Evolutionary conservation across 352 stramenopile genomes (phyloP).

Genomic region (Pythium brassicae): DNA sequence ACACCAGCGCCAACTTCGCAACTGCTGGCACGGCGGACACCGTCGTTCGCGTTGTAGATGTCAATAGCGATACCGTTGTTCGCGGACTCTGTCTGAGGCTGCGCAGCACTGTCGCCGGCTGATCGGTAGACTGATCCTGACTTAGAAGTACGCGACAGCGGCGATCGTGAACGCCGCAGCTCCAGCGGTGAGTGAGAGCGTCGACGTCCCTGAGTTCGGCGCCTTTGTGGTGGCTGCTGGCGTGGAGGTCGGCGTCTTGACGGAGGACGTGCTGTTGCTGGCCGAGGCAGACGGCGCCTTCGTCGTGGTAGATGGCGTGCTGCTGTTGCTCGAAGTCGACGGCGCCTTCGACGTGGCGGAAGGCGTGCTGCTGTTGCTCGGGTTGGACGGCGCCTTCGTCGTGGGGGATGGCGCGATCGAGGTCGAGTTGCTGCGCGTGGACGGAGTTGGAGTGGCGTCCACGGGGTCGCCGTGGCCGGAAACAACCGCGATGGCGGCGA

Average conservation of each 20-base stretch:
- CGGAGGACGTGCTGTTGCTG: neutral
- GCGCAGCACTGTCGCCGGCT: too few relatives aligned
- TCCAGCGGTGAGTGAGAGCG: slow-evolving; percentile 1
- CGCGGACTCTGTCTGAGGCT: too few relatives aligned
- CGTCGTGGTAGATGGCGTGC: neutral
- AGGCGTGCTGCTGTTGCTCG: neutral
- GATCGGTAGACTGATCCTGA: too few relatives aligned
- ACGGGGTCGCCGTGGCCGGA: neutral
- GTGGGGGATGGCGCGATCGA: neutral
- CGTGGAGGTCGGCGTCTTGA: neutral
- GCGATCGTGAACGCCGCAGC: slow-evolving; percentile 1
- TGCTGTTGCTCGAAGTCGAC: neutral
- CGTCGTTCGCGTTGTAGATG: too few relatives aligned
- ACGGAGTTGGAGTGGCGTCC: neutral
- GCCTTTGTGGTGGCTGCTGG: neutral
- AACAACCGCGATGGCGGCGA: neutral
- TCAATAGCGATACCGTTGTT: too few relatives aligned
- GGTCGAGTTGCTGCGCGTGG: neutral
- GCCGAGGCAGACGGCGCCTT: neutral
- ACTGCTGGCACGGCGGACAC: too few relatives aligned
- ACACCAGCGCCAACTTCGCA: too few relatives aligned
- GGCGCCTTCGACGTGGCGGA: slow-evolving; percentile 2
- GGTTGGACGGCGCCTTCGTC: neutral
- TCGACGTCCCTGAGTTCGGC: neutral
- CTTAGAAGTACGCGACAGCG: neutral